phyloP scores from a whole-genome alignment of 148 eudicot genomes.

The Chenopodium formosanum region DNA sequence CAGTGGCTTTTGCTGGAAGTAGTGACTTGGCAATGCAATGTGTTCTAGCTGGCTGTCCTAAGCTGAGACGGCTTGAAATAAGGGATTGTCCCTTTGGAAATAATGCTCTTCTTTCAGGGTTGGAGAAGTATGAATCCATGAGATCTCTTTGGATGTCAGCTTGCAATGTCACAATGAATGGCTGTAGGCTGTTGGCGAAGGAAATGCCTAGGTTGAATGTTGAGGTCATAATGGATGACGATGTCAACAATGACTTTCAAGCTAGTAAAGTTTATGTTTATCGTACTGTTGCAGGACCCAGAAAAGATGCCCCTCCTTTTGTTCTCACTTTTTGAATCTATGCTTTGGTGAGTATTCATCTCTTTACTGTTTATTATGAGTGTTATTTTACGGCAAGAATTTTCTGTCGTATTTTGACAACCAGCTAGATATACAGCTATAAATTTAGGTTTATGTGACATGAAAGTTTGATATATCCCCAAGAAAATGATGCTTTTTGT shows the following conservation, averaged over 20 bases:
- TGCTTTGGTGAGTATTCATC: conserved; percentile 29
- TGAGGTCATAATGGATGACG: conserved; percentile 80
- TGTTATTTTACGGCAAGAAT: not conserved
- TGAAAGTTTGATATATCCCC: not conserved
- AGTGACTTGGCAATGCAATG: conserved; percentile 74
- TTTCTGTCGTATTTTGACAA: not conserved
- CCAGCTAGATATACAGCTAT: not conserved
- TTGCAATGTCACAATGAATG: conserved; percentile 62
- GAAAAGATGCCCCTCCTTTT: conserved; percentile 78
- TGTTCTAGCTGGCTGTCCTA: conserved; percentile 70
- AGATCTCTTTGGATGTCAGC: conserved; percentile 92
- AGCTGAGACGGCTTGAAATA: conserved; percentile 76
- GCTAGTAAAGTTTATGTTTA: conserved; percentile 78
- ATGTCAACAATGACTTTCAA: conserved; percentile 39
- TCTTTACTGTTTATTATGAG: not conserved
- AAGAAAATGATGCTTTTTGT: not conserved
- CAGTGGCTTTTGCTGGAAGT: conserved; percentile 87
- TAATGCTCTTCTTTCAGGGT: conserved; percentile 62
- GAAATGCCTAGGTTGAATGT: conserved; percentile 85
- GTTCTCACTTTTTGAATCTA: conserved; percentile 59
- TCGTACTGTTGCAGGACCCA: conserved; percentile 75
- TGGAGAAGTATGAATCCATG: conserved; percentile 74
- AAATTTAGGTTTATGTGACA: not conserved
- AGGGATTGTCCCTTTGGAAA: conserved; percentile 87
- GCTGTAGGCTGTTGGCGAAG: conserved; percentile 53